A percentile compares a stretch with the other conserved stretches of the same genome.
Evolutionary conservation across 257 asterid species (phyloP).

Genomic region (Coffea canephora): DNA sequence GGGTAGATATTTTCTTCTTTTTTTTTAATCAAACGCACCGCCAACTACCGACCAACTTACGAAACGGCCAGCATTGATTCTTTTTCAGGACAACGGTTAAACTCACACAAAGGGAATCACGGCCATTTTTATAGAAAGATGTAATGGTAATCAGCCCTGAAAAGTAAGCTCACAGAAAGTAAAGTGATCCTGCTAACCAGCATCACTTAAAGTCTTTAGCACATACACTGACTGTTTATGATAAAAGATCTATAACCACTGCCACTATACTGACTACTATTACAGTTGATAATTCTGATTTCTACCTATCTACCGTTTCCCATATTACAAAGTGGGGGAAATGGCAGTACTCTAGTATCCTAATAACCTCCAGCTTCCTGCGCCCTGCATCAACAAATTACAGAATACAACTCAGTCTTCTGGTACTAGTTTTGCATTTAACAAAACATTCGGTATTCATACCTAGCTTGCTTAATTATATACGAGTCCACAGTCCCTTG

Average conservation of each 20-base stretch:
- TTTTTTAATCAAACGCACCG: no score
- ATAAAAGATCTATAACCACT: background rate
- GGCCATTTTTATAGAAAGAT: no score
- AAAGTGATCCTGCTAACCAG: background rate
- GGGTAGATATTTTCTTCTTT: background rate
- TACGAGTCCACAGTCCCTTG: conserved; percentile 25
- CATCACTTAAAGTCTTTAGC: background rate
- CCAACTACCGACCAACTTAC: background rate
- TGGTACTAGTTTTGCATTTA: background rate
- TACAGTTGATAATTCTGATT: conserved; percentile 9
- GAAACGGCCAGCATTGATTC: background rate
- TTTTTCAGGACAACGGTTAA: background rate
- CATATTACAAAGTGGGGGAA: background rate
- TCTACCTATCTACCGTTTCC: conserved; percentile 18
- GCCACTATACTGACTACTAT: conserved; percentile 3
- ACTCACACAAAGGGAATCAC: no score
- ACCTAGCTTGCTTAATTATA: conserved; percentile 34
- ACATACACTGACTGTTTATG: background rate
- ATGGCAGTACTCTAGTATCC: background rate
- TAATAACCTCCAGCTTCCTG: conserved; percentile 24
- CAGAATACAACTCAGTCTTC: conserved; percentile 2
- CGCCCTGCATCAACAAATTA: conserved; percentile 5
- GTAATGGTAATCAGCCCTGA: no score
- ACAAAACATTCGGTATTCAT: background rate
- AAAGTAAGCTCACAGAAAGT: no score